phyloP scores from a whole-genome alignment of 441 rosid genomes.

The Arabidopsis hybrid region DNA sequence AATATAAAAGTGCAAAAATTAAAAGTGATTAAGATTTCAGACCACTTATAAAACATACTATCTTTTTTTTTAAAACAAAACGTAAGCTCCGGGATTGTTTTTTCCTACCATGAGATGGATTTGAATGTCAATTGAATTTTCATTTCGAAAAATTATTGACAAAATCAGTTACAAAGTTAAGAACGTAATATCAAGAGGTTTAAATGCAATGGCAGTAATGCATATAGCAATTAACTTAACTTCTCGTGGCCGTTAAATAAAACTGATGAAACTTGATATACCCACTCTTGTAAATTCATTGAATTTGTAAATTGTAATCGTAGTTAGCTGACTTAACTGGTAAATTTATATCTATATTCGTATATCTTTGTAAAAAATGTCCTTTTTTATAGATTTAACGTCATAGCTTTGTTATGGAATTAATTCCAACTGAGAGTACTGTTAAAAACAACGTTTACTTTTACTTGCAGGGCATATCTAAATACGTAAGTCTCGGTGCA shows the following conservation, averaged over 20 bases:
- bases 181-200: constrained; percentile 27
- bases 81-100: background rate
- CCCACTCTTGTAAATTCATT: constrained; percentile 20
- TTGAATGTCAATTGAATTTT: constrained; percentile 24
- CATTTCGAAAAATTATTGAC: background rate
- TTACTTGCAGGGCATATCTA: background rate
- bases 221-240: constrained; percentile 22
- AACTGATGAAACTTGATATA: constrained; percentile 17
- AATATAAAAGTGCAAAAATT: constrained; percentile 20
- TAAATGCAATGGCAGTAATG: constrained; percentile 12
- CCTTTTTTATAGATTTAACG: background rate
- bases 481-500: background rate
- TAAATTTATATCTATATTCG: background rate
- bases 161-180: constrained; percentile 23
- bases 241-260: constrained; percentile 30
- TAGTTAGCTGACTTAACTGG: background rate
- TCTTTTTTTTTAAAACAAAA: constrained; percentile 30
- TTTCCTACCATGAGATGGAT: background rate
- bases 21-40: constrained; percentile 46
- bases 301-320: constrained; percentile 6
- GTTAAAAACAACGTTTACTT: background rate
- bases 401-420: background rate
- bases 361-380: background rate
- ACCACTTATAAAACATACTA: constrained; percentile 37
- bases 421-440: background rate